phyloP scores from a whole-genome alignment of 805 yeast genomes.

The Metschnikowia lachancei region DNA sequence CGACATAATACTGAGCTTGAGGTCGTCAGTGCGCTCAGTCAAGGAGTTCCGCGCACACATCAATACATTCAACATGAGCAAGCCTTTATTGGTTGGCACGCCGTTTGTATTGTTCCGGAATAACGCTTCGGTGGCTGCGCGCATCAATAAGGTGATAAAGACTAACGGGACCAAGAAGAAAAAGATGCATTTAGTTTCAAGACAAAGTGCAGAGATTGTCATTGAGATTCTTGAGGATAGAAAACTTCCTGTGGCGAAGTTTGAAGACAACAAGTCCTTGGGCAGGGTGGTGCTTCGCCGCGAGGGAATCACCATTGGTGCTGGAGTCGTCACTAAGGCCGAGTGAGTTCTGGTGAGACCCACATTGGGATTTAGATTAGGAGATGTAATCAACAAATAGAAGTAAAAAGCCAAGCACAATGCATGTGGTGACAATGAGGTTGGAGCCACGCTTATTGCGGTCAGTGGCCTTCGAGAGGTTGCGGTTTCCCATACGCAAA shows the following conservation, averaged over 20 bases:
- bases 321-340: slow-evolving; percentile 45
- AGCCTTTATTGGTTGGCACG: slow-evolving; percentile 79
- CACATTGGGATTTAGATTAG: slow-evolving; percentile 3
- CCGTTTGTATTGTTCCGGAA: slow-evolving; percentile 77
- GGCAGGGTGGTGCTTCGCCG: slow-evolving; percentile 70
- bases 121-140: slow-evolving; percentile 67
- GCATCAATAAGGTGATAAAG: slow-evolving; percentile 46
- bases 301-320: slow-evolving; percentile 70
- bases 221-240: slow-evolving; percentile 48
- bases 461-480: slow-evolving; percentile 63
- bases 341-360: background rate
- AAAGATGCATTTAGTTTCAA: slow-evolving; percentile 54
- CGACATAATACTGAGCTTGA: slow-evolving; percentile 41
- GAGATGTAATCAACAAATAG: slow-evolving; percentile 50
- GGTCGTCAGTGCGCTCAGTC: slow-evolving; percentile 27
- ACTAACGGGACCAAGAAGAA: slow-evolving; percentile 41
- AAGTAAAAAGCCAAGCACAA: slow-evolving; percentile 54
- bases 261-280: slow-evolving; percentile 46
- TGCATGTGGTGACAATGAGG: slow-evolving; percentile 52
- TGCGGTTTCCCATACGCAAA: slow-evolving; percentile 67
- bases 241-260: slow-evolving; percentile 52
- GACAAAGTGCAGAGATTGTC: slow-evolving; percentile 57
- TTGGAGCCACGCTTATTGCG: slow-evolving; percentile 59
- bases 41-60: slow-evolving; percentile 29
- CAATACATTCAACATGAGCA: slow-evolving; percentile 43